These are phyloP conservation scores for Hortiboletus campestris DNA, from an alignment of 768 basidiomycete genomes.

Conservation along the genomic window DNA sequence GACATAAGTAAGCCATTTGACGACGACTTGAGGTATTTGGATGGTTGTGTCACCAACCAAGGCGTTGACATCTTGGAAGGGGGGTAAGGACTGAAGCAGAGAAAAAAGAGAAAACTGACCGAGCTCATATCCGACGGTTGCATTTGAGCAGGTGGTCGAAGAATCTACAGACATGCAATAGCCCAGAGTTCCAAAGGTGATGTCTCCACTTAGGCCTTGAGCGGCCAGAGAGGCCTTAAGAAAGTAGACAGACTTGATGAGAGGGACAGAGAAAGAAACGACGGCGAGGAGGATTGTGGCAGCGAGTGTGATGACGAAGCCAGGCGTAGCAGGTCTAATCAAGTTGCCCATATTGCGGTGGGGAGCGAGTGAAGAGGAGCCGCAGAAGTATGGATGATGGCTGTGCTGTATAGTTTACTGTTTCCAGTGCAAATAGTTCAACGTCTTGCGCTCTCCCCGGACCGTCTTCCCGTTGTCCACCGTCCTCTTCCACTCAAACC, in stretches of 20 bases:
- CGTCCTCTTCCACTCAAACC: conserved; percentile 44
- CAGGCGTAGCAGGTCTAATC: conserved; percentile 86
- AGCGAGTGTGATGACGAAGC: conserved; percentile 77
- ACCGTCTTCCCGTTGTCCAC: conserved; percentile 39
- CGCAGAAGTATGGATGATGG: not conserved
- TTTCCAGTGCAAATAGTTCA: conserved; percentile 39
- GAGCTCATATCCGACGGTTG: conserved; percentile 84
- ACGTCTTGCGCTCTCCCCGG: conserved; percentile 36
- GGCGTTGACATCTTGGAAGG: conserved; percentile 66
- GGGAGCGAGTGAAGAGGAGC: not conserved
- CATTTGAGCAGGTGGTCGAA: conserved; percentile 69
- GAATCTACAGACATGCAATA: conserved; percentile 68
- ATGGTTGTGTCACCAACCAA: conserved; percentile 71
- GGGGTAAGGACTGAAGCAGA: conserved; percentile 5
- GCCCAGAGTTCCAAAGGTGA: conserved; percentile 88
- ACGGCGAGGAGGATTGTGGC: conserved; percentile 79
- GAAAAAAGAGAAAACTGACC: conserved; percentile 47
- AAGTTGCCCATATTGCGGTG: conserved; percentile 48
- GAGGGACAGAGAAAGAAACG: conserved; percentile 89
- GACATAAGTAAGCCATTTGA: conserved; percentile 95
- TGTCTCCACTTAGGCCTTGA: conserved; percentile 49
- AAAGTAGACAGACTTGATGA: conserved; percentile 87
- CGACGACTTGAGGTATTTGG: conserved; percentile 75
- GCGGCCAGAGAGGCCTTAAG: conserved; percentile 66
- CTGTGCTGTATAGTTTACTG: conserved; percentile 9